Evolutionary conservation across 371 early-diverging fungal species (phyloP), one percentile per base, ranked within the genome.

Genomic region (Saksenaea vasiformis): DNA sequence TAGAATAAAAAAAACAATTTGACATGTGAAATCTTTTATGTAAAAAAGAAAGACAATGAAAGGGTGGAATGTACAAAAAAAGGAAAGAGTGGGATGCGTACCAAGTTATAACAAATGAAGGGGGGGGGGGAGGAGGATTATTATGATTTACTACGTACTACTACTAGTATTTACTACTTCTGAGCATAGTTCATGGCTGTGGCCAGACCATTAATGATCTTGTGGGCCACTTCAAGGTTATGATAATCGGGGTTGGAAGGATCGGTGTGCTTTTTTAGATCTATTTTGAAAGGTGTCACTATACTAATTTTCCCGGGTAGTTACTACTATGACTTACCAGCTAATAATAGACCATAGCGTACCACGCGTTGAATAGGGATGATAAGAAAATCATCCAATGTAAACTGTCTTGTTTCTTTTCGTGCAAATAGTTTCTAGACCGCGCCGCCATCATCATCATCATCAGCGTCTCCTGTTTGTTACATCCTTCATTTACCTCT

Each of bases 361-460:
- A 74, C 67, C 5, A 76, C 64, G 15, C 79, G 74, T 53, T 79
- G 79, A 47, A 79, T 76, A 26, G 79, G 79, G 38, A 76, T 74
- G 41, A 79, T 79, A 19, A 79, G 34, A 43, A 71, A 79, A 61
- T 76, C 79, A 10, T 67, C 58, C 36, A 76, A 55, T 8, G 68
- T 67, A 43, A 79, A 76, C 13, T 69, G 69, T 17, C 74, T 62
- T 8, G 79, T 79, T 66, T 79, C 79, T 53, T 66, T 75, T 59
- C 66, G 65, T 35, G 56, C 65, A 39, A 37, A 31, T 17, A 67
- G 63, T 64, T 74, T 76, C 65, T 62, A 10, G 41, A 38, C 34
- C 24, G 53, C 36, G n/a, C n/a, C n/a, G n/a, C 19, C 28, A 51
- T 35, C 3, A 41, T 1, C 5, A n/a, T n/a, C n/a, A n/a, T n/a